Percentiles rank a stretch among this genome's conserved stretches.
phyloP scores from a whole-genome alignment of 164 flowering plant species.

The Chimonanthus salicifolius region DNA sequence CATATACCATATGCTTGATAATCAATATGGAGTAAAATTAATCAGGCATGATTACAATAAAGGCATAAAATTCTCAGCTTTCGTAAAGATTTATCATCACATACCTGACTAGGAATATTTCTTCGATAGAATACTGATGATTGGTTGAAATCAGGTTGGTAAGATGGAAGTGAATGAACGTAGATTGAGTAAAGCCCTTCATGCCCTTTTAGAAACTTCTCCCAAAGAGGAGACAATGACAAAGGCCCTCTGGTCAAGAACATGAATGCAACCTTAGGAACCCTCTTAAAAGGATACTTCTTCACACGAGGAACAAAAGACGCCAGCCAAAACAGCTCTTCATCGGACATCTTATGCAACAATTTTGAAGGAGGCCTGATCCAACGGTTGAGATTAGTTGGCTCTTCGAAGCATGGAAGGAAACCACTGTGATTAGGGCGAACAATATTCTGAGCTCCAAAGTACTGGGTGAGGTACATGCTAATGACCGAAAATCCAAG shows the following conservation, averaged over 20 bases:
- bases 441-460: conserved; percentile 26
- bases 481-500: conserved; percentile 52
- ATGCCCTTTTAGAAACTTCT: conserved; percentile 71
- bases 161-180: conserved; percentile 65
- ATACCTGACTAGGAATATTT: conserved; percentile 93
- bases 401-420: conserved; percentile 40
- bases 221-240: conserved; percentile 89
- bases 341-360: conserved; percentile 75
- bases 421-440: conserved; percentile 16
- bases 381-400: conserved; percentile 37
- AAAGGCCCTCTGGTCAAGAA: conserved; percentile 89
- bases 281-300: conserved; percentile 62
- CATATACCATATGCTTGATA: not conserved
- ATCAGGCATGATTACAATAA: not conserved
- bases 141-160: conserved; percentile 34
- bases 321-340: conserved; percentile 85
- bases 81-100: not conserved
- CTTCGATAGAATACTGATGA: conserved; percentile 65
- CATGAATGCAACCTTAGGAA: conserved; percentile 91
- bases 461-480: conserved; percentile 33
- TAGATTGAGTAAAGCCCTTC: conserved; percentile 67
- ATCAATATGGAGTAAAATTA: not conserved
- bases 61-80: not conserved
- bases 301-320: conserved; percentile 53
- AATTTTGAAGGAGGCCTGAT: conserved; percentile 58